Base-by-base conservation (phyloP, 345 rosid species). In the Acer campestre region DNA sequence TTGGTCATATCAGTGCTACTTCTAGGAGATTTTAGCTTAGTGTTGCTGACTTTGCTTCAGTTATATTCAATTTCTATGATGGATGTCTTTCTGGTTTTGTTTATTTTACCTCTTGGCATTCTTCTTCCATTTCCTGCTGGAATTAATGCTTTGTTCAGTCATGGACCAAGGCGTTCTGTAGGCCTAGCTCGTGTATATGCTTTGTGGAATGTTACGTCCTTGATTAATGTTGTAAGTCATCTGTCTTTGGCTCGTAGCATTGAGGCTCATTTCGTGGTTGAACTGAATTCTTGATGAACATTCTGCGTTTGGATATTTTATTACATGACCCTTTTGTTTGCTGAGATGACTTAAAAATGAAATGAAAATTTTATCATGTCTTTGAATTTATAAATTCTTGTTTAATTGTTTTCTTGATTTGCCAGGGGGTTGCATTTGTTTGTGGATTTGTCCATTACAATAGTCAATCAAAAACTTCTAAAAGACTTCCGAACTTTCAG, bases 51-150 rank as follows among this genome's bases (percentile, higher is more conserved):
- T 69, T 86, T 97, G 79, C 98, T 97, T 77, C 99, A 94, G 89
- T 80, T 94, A 80, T 97, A 97, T 89, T 97, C 99, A 49, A 88
- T 93, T 70, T 94, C 99, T 17, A 82, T 97, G 93, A 79, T 84
- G 79, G 92, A 89, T 78, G 93, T 93, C 77, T 88, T 93, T 82
- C 89, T 97, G 80, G 98, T 89, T 80, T 83, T 93, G 88, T 89
- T 92, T 80, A 89, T 97, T 82, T 80, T 94, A 79, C 99, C 99
- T 61, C 89, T 97, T 27, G 98, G 97, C 75, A 86, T 97, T 77
- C 94, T 97, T 78, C 89, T 97, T 73, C 98, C 99, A 3, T 97
- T 97, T 83, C 98, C 98, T 77, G 98, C 96, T 77, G 99, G 99
- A 77, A 97, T 97, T 81, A 97, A 94, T 88, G 99, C 99, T 81